phyloP scores from a whole-genome alignment of 108 stramenopile genomes.

The Craspedostauros australis region DNA sequence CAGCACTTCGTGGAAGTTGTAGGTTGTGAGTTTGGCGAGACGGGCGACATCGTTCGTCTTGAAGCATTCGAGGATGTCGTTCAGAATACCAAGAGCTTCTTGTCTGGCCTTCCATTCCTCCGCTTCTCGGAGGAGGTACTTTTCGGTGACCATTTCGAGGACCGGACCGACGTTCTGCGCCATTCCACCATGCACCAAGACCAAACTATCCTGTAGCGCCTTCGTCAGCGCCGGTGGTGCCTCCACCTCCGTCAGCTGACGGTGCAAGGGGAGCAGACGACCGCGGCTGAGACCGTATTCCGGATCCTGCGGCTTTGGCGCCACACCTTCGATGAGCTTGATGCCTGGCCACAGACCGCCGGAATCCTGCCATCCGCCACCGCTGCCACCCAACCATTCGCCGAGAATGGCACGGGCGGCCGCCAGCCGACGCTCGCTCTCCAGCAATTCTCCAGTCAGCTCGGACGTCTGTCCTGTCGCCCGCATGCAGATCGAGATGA shows the following conservation, averaged over 20 bases:
- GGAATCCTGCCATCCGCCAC: conserved; percentile 56
- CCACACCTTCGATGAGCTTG: conserved; percentile 50
- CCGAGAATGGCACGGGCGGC: conserved; percentile 60
- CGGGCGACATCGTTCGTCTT: conserved; percentile 27
- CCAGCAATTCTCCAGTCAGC: conserved; percentile 28
- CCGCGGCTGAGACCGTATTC: conserved; percentile 52
- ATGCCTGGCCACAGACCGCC: conserved; percentile 61
- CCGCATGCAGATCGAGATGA: conserved; percentile 55
- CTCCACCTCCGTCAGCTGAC: conserved; percentile 34
- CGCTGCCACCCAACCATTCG: conserved; percentile 63
- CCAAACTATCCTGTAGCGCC: conserved; percentile 31
- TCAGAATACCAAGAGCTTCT: conserved; percentile 38
- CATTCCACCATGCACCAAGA: conserved; percentile 58
- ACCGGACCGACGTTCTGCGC: conserved; percentile 55
- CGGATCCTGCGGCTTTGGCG: conserved; percentile 29
- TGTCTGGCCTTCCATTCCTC: conserved; percentile 49
- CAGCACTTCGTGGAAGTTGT: conserved; percentile 50
- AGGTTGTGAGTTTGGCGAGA: conserved; percentile 41
- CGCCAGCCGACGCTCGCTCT: conserved; percentile 45
- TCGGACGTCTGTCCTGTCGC: conserved; percentile 39
- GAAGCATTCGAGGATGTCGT: conserved; percentile 45
- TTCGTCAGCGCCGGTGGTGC: conserved; percentile 31
- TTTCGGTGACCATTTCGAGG: conserved; percentile 62
- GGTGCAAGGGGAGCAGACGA: conserved; percentile 42
- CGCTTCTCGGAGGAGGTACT: conserved; percentile 45